phyloP scores from a whole-genome alignment of 2,329 filamentous ascomycete genomes.

The Hymenoscyphus fraxineus region DNA sequence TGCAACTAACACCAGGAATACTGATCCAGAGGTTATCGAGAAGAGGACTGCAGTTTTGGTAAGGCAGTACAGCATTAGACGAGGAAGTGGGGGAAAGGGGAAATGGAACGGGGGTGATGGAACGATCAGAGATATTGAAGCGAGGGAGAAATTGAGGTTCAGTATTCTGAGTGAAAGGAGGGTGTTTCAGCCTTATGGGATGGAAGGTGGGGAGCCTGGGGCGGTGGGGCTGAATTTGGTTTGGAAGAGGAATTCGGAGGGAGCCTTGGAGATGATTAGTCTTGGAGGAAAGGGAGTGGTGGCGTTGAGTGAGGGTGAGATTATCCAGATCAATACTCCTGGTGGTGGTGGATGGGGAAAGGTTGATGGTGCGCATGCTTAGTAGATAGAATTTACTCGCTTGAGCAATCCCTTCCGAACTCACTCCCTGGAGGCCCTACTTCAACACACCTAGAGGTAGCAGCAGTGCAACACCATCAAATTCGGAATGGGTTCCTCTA shows the following conservation, averaged over 20 bases:
- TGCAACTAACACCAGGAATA: slow-evolving; percentile 85
- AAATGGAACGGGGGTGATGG: slow-evolving; percentile 68
- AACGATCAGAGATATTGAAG: slow-evolving; percentile 66
- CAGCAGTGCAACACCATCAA: too few relatives aligned
- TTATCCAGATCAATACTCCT: slow-evolving; percentile 74
- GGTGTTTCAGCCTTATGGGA: slow-evolving; percentile 72
- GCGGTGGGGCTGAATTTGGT: slow-evolving; percentile 42
- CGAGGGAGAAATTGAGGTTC: slow-evolving; percentile 10
- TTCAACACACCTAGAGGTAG: too few relatives aligned
- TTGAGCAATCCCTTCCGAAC: too few relatives aligned
- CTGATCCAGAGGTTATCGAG: slow-evolving; percentile 75
- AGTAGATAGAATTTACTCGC: too few relatives aligned
- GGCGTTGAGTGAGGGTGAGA: slow-evolving; percentile 69
- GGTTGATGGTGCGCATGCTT: background rate
- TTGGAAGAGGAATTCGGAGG: slow-evolving; percentile 45
- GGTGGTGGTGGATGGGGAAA: slow-evolving; percentile 75
- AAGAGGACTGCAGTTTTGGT: slow-evolving; percentile 70
- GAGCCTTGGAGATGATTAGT: slow-evolving; percentile 52
- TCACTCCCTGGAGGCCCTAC: too few relatives aligned
- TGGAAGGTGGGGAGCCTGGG: slow-evolving; percentile 71
- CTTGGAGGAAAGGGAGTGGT: slow-evolving; percentile 78
- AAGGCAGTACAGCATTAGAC: slow-evolving; percentile 61
- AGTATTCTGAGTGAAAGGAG: slow-evolving; percentile 55
- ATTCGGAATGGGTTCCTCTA: too few relatives aligned
- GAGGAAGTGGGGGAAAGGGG: slow-evolving; percentile 60